A percentile compares a stretch with the other conserved stretches of the same genome.
These are phyloP conservation scores for Penicillium corylophilum DNA, from an alignment of 2,329 filamentous ascomycete genomes.

Conservation along the genomic window DNA sequence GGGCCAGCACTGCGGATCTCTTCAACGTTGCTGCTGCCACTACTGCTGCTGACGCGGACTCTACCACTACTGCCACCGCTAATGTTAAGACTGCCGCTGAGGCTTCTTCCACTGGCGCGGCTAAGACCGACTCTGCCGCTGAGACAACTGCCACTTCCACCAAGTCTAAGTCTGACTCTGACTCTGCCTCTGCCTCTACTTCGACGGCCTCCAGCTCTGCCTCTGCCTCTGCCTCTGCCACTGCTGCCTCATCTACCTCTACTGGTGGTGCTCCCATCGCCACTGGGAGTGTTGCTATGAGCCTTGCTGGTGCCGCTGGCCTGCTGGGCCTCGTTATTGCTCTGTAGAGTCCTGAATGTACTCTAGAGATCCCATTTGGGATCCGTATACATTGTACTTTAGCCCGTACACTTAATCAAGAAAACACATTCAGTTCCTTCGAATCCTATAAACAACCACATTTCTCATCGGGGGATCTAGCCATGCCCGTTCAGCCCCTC, in stretches of 20 bases:
- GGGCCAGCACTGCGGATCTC: constrained; percentile 12
- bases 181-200: not conserved
- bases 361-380: not conserved
- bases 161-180: not conserved
- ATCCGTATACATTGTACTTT: not conserved
- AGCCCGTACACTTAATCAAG: not conserved
- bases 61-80: not conserved
- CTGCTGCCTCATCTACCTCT: constrained; percentile 13
- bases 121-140: not conserved
- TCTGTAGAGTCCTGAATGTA: constrained; percentile 16
- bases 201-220: too few species aligned
- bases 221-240: constrained; percentile 5
- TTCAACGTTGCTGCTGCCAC: not conserved
- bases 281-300: constrained; percentile 22
- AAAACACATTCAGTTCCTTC: not conserved
- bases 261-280: constrained; percentile 24
- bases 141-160: not conserved
- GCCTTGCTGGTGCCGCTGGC: constrained; percentile 26
- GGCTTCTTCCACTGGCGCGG: not conserved
- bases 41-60: not conserved
- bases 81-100: constrained; percentile 1
- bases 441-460: constrained; percentile 1
- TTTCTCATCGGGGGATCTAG: not conserved
- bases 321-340: constrained; percentile 26
- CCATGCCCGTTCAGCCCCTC: not conserved